A percentile compares a stretch with the other conserved stretches of the same genome.
These are phyloP conservation scores for Flammula alnicola DNA, from an alignment of 1,284 basidiomycete genomes.

Conservation along the genomic window DNA sequence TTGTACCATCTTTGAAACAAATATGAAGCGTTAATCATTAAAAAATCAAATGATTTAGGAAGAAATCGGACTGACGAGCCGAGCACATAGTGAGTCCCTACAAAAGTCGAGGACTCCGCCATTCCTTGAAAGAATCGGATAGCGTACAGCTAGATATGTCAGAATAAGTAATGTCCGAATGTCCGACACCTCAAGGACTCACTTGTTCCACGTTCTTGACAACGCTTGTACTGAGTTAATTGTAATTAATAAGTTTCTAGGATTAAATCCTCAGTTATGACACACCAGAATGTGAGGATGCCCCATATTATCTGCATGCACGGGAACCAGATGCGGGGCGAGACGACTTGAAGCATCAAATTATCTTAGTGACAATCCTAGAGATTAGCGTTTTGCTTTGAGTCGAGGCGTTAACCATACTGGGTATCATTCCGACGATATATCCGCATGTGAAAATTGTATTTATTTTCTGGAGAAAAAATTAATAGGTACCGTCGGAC, in stretches of 20 bases:
- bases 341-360: conserved; percentile 62
- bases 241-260: conserved; percentile 1
- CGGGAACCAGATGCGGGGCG: conserved; percentile 70
- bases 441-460: conserved; percentile 77
- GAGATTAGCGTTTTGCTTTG: conserved; percentile 4
- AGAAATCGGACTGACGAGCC: conserved; percentile 55
- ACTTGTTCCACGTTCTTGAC: conserved; percentile 63
- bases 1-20: conserved; percentile 63
- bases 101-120: conserved; percentile 75
- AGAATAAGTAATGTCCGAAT: conserved; percentile 21
- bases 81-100: conserved; percentile 75
- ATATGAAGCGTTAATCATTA: background rate
- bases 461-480: conserved; percentile 57
- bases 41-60: conserved; percentile 1
- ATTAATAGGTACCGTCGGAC: conserved; percentile 10
- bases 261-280: background rate
- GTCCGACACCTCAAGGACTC: conserved; percentile 18
- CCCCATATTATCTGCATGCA: conserved; percentile 70
- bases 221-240: conserved; percentile 52
- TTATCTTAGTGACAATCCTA: conserved; percentile 48
- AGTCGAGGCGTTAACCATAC: conserved; percentile 36
- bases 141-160: conserved; percentile 56
- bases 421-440: conserved; percentile 74
- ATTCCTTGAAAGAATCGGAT: conserved; percentile 79
- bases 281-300: conserved; percentile 63